These are phyloP conservation scores for Moniliella sp. DNA, from an alignment of 1,284 basidiomycete genomes.

Conservation along the genomic window DNA sequence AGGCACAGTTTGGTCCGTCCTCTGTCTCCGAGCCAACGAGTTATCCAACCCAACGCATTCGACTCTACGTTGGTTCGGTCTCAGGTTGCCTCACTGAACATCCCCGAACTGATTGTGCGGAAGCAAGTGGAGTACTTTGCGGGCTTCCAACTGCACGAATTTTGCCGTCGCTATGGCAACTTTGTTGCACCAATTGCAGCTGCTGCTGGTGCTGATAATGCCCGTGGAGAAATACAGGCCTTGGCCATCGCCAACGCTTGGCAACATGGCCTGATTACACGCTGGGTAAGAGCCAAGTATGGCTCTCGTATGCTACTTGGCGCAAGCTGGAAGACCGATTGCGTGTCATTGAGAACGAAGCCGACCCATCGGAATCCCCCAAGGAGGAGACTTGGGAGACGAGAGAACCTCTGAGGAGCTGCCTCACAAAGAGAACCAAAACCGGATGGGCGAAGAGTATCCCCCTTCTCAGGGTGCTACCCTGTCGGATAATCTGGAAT, in stretches of 20 bases:
- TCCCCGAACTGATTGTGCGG: constrained; percentile 49
- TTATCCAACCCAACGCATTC: constrained; percentile 65
- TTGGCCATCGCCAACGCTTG: constrained; percentile 46
- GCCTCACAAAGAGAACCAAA: too few species aligned
- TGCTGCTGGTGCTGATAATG: constrained; percentile 11
- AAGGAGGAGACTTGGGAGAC: too few species aligned
- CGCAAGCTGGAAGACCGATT: constrained; percentile 61
- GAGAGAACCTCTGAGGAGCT: too few species aligned
- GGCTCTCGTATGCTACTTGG: constrained; percentile 59
- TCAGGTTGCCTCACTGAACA: constrained; percentile 52
- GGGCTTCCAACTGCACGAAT: constrained; percentile 45
- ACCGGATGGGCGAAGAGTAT: too few species aligned
- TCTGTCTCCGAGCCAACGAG: constrained; percentile 72
- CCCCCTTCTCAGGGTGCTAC: too few species aligned
- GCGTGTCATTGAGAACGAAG: constrained; percentile 41
- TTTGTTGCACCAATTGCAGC: constrained; percentile 5
- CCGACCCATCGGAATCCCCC: too few species aligned
- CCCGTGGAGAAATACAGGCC: constrained; percentile 50
- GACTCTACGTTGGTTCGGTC: constrained; percentile 62
- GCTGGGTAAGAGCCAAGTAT: constrained; percentile 41
- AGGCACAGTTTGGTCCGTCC: constrained; percentile 49
- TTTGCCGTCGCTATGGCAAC: constrained; percentile 38
- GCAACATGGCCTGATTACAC: constrained; percentile 52
- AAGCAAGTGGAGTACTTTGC: constrained; percentile 48
- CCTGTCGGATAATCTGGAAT: too few species aligned